Conservation (phyloP, 306 rosid species). For the Canavalia gladiata region DNA sequence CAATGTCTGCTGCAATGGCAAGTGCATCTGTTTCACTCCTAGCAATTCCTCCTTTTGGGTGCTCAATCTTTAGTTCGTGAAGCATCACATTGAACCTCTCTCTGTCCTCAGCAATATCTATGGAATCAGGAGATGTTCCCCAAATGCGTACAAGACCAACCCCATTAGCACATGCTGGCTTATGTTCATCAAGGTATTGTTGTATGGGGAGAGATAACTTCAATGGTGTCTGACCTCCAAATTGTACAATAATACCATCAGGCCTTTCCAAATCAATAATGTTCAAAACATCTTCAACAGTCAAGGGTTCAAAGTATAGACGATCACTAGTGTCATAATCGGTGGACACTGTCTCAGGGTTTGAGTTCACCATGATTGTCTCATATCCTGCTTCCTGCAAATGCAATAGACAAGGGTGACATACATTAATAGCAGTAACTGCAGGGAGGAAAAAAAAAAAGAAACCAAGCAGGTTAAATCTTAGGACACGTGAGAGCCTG, state of each 20-base stretch:
- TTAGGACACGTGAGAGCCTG: slow-evolving; percentile 19
- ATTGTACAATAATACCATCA: slow-evolving; percentile 97
- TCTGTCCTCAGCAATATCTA: slow-evolving; percentile 97
- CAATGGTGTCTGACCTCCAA: slow-evolving; percentile 99
- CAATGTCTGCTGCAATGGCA: slow-evolving; percentile 81
- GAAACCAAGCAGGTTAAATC: neutral
- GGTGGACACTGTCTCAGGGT: slow-evolving; percentile 97
- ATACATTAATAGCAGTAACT: neutral
- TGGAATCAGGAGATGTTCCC: slow-evolving; percentile 98
- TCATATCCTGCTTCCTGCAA: slow-evolving; percentile 90
- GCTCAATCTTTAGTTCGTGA: slow-evolving; percentile 82
- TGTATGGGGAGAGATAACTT: slow-evolving; percentile 90
- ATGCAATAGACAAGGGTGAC: slow-evolving; percentile 42
- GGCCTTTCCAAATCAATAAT: slow-evolving; percentile 94
- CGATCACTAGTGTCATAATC: slow-evolving; percentile 99
- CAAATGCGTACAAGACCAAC: slow-evolving; percentile 76
- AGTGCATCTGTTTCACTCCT: slow-evolving; percentile 91
- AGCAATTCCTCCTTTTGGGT: slow-evolving; percentile 99
- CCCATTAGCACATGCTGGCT: slow-evolving; percentile 79
- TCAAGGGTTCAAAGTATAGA: slow-evolving; percentile 91
- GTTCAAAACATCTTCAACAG: slow-evolving; percentile 87
- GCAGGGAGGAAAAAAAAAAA: neutral
- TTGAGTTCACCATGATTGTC: slow-evolving; percentile 98
- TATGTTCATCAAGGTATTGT: slow-evolving; percentile 81
- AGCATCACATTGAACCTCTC: slow-evolving; percentile 91